Evolutionary conservation across 2,329 filamentous ascomycete genomes (phyloP).

Genomic region (Cercospora sp.): DNA sequence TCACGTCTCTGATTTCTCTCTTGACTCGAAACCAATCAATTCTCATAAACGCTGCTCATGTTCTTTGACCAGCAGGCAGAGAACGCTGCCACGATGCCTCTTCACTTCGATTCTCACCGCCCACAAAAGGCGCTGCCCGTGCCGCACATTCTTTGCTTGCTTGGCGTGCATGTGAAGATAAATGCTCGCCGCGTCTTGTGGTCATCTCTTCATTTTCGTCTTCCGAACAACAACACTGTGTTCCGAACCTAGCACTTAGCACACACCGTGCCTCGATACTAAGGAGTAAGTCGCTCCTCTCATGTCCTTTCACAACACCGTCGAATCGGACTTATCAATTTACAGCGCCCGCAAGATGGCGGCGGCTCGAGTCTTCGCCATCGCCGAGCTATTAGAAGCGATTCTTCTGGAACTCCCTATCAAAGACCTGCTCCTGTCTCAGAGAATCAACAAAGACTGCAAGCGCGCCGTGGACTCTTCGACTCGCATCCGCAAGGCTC

Average conservation of each 20-base stretch:
- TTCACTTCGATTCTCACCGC: no score
- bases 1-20: no score
- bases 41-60: background rate
- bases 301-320: background rate
- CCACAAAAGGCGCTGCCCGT: no score
- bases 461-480: background rate
- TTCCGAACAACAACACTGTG: no score
- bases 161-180: no score
- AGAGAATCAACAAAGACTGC: background rate
- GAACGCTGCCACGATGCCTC: no score
- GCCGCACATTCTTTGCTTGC: no score
- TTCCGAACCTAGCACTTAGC: no score
- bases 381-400: background rate
- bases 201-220: no score
- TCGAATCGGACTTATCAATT: background rate
- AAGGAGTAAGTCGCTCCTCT: background rate
- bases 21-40: no score
- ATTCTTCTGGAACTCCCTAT: background rate
- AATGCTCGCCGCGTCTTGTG: no score
- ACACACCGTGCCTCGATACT: no score
- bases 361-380: background rate
- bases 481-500: background rate
- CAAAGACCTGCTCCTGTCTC: background rate
- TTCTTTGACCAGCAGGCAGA: background rate
- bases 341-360: background rate